phyloP scores from a whole-genome alignment of 2,329 filamentous ascomycete species.

The Colletotrichum noveboracense region DNA sequence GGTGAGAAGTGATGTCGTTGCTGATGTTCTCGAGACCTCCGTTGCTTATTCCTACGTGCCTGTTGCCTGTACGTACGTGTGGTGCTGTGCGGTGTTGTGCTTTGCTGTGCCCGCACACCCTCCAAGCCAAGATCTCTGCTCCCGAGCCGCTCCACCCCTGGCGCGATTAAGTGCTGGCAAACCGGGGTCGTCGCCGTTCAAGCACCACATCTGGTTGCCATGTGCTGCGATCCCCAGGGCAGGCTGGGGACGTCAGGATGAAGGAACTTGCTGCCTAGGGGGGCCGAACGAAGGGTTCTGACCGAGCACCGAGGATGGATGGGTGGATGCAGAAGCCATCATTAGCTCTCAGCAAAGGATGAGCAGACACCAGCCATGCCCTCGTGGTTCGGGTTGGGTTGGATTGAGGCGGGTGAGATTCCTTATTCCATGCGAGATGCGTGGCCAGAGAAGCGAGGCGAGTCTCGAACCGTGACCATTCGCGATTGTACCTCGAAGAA shows the following conservation, averaged over 20 bases:
- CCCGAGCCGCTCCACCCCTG: constrained; percentile 3
- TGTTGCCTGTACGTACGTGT: neutral
- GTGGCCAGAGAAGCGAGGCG: neutral
- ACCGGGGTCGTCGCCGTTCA: constrained; percentile 10
- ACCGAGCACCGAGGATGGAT: neutral
- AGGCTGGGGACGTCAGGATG: neutral
- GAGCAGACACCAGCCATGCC: neutral
- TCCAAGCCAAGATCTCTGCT: constrained; percentile 3
- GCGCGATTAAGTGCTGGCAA: neutral
- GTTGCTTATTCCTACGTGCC: neutral
- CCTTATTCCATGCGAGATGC: constrained; percentile 1
- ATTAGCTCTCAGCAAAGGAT: neutral
- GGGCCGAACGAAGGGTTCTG: neutral
- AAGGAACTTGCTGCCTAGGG: neutral
- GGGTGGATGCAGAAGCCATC: neutral
- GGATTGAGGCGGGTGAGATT: constrained; percentile 12
- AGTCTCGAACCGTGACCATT: neutral
- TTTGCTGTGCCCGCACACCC: neutral
- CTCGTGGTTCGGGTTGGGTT: neutral
- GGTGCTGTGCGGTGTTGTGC: neutral
- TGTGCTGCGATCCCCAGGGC: constrained; percentile 1
- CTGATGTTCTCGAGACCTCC: neutral
- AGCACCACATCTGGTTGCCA: constrained; percentile 1
- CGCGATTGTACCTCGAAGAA: neutral
- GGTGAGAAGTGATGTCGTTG: neutral